Percentiles rank a stretch among this genome's conserved stretches.
These are phyloP conservation scores for Phytophthora podocarpi DNA, from an alignment of 352 stramenopile genomes.

Conservation along the genomic window DNA sequence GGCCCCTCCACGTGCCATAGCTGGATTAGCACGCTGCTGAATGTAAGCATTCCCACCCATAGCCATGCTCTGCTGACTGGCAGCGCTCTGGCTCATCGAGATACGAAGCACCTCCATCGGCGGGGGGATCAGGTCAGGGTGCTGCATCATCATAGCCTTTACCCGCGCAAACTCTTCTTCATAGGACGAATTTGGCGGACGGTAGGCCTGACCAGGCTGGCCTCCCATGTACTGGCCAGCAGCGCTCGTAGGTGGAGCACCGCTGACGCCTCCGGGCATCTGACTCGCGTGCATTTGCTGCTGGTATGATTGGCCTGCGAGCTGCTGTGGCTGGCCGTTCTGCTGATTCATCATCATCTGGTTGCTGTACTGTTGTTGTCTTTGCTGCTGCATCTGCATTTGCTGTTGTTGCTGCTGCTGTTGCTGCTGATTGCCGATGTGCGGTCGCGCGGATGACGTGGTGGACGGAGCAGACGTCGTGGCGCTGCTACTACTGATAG, in stretches of 20 bases:
- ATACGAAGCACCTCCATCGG: constrained; percentile 89
- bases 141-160: constrained; percentile 91
- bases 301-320: constrained; percentile 46
- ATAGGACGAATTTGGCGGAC: constrained; percentile 69
- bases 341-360: constrained; percentile 80
- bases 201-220: constrained; percentile 55
- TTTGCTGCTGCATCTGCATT: constrained; percentile 52
- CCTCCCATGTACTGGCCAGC: constrained; percentile 68
- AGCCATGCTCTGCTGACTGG: constrained; percentile 59
- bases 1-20: constrained; percentile 52
- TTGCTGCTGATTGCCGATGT: constrained; percentile 62
- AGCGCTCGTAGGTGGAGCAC: constrained; percentile 35
- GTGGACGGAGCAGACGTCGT: constrained; percentile 38
- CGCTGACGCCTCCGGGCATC: constrained; percentile 41
- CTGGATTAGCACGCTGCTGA: constrained; percentile 59
- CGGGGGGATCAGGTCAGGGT: constrained; percentile 84
- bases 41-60: constrained; percentile 71
- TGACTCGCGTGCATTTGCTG: constrained; percentile 59
- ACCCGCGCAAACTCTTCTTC: constrained; percentile 88
- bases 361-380: constrained; percentile 62
- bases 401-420: constrained; percentile 47
- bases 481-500: constrained; percentile 10
- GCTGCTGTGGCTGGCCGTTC: constrained; percentile 44
- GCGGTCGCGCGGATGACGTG: constrained; percentile 68
- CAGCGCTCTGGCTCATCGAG: constrained; percentile 73